Base-by-base conservation (phyloP, 192 early-diverging fungal genomes). In the Coemansia sp. region DNA sequence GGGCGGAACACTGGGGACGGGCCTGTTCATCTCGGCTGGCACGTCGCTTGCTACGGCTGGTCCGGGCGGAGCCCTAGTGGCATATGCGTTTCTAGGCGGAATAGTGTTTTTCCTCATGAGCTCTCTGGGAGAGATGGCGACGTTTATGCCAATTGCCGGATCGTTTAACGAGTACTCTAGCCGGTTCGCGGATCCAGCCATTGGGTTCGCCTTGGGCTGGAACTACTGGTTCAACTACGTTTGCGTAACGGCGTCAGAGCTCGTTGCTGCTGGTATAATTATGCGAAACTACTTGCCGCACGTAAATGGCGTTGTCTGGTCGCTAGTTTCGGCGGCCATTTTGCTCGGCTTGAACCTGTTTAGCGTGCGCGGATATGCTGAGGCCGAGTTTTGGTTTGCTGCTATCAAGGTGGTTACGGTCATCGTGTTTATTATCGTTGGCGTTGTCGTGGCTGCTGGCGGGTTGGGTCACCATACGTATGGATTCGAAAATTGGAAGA, bases 81-180 rank as follows among this genome's bases (percentile, higher is more conserved):
- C 93, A n/a, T 97, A 91, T 64, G 56, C 64, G 25, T 68, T 89
- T 39, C 90, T 90, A 20, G 90, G 89, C 12, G 77, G 77, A 12
- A 87, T 90, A 71, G 89, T 89, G 25, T 92, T 86, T 45, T 92
- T 89, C 47, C 83, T 92, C 37, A 86, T 90, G 73, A 93, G 88
- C 11, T 91, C 89, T 60, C 82, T 96, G 62, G 93, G 92, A 65
- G 95, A 96, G 72, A 90, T 96, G 89, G 85, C 92, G 2, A 88
- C 94, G 0, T 88, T 88, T 49, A 88, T 96, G 45, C 92, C 94
- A 6, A 85, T 91, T 1, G 86, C 92, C 4, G 95, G 93, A 19
- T 87, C 89, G 10, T 95, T 95, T 67, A 92, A 90, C 62, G 88
- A 87, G 38, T 91, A 90, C 68, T 90, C 88, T 12, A 79, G 86